phyloP scores from a whole-genome alignment of 1,139 yeast genomes.

The Lipomyces yarrowii region DNA sequence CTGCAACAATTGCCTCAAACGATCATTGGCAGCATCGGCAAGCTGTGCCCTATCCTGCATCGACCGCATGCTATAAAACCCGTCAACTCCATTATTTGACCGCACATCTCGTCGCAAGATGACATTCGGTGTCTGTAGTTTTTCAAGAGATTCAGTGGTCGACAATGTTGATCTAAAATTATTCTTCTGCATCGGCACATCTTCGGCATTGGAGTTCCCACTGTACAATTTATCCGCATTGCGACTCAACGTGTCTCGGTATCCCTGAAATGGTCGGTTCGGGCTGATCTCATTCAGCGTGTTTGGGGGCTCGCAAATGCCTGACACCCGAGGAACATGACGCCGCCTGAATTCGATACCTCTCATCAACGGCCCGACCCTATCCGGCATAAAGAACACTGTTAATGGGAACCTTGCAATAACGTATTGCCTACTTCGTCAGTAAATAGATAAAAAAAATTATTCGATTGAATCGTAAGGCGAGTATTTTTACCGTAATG shows the following conservation, averaged over 20 bases:
- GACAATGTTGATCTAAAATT: neutral
- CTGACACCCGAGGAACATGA: neutral
- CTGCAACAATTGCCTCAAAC: neutral
- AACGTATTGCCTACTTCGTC: constrained; percentile 10
- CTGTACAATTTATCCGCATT: neutral
- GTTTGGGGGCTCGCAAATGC: neutral
- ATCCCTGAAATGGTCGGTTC: neutral
- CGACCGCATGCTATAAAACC: neutral
- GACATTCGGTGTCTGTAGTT: neutral
- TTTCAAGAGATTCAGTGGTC: neutral
- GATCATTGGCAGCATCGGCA: neutral
- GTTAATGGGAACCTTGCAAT: constrained; percentile 8
- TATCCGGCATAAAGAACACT: constrained; percentile 1
- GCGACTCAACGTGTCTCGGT: neutral
- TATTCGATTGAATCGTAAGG: neutral
- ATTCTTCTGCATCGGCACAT: neutral
- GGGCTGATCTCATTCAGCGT: neutral
- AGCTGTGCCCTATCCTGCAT: neutral
- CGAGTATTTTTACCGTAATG: neutral
- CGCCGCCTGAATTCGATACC: neutral
- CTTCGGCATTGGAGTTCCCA: neutral
- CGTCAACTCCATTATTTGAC: neutral
- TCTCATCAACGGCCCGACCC: neutral
- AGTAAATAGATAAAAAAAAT: neutral
- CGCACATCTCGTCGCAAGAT: neutral